Evolutionary conservation across 129 eudicot species (phyloP).

Genomic region (Flaveria trinervia): DNA sequence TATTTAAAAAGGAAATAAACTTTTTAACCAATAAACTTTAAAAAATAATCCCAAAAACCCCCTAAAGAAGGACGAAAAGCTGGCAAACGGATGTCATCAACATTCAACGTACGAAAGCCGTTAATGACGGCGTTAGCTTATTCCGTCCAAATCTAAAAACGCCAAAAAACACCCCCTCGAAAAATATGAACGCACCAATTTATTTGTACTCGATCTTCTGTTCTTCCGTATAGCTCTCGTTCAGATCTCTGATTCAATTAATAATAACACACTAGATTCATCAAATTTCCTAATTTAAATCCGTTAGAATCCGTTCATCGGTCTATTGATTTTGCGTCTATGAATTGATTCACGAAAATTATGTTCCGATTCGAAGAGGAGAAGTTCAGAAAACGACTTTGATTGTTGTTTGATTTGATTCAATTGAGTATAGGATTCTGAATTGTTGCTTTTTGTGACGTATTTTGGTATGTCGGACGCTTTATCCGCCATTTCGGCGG

Average conservation of each 20-base stretch:
- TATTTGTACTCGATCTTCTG: constrained; percentile 25
- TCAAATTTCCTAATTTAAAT: not conserved
- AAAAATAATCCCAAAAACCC: too few species aligned
- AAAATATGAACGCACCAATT: constrained; percentile 13
- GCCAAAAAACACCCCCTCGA: constrained; percentile 18
- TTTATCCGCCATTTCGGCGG: constrained; percentile 64
- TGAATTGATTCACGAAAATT: not conserved
- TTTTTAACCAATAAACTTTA: too few species aligned
- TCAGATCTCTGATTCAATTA: constrained; percentile 22
- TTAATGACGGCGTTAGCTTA: constrained; percentile 23
- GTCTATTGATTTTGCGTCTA: not conserved
- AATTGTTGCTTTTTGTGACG: not conserved
- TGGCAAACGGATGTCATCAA: constrained; percentile 35
- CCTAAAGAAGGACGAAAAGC: not conserved
- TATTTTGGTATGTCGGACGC: constrained; percentile 67
- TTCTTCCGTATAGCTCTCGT: constrained; percentile 15
- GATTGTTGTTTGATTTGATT: constrained; percentile 23
- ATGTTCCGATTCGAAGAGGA: constrained; percentile 44
- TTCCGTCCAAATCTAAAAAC: constrained; percentile 18
- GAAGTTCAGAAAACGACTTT: constrained; percentile 42
- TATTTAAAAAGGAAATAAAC: too few species aligned
- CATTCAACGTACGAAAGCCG: constrained; percentile 11
- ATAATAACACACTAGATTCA: constrained; percentile 1
- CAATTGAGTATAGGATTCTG: constrained; percentile 6
- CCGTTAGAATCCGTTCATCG: not conserved